Evolutionary conservation across 495 filamentous ascomycete species (phyloP), one percentile per base, ranked within the genome.

Genomic region (Daldinia caldariorum): DNA sequence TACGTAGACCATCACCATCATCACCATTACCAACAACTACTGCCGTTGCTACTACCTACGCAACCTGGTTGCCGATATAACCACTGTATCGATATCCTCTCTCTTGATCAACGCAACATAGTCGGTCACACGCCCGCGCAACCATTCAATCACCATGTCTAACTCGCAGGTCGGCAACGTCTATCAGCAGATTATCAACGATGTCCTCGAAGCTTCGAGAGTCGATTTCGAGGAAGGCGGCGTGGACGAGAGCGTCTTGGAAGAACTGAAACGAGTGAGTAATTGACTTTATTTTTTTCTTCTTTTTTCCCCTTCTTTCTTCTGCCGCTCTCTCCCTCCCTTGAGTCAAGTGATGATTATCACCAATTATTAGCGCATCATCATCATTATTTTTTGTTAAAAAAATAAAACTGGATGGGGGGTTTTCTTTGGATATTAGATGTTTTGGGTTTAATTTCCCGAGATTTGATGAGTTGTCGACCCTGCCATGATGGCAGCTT

Each of bases 201-300:
- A 95, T 78, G 94, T 98, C 66, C 89, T 97, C 77, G 88, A 91
- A 66, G 86, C 87, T 60, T 97, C 94, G 74, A 87, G 92, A 79
- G 90, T 94, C 74, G 94, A 97, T 79, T 98, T 99, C 80, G 96
- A 99, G 79, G 95, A 98, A 78, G 91, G 90, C 74, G 96, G 96
- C 69, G 91, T 98, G 66, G 92, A 95, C 64, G 91, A 92, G 76
- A 82, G 87, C 70, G 92, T 92, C 51, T 84, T 99, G 71, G 84
- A 92, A 66, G 92, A 97, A 76, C 83, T 99, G 86, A 88, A 86
- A 78, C 85, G 88, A 84, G 94, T 98, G 78, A 88, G 89, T 71
- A 53, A 71, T 68, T 35, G 31, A 29, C 50, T 39, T 58, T 69
- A 70, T 66, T 72, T 65, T 65, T 64, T 61, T 66, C 39, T 60